A percentile compares a stretch with the other conserved stretches of the same genome.
Conservation (phyloP, 78 protist species). For the Dictyostelium discoideum region DNA sequence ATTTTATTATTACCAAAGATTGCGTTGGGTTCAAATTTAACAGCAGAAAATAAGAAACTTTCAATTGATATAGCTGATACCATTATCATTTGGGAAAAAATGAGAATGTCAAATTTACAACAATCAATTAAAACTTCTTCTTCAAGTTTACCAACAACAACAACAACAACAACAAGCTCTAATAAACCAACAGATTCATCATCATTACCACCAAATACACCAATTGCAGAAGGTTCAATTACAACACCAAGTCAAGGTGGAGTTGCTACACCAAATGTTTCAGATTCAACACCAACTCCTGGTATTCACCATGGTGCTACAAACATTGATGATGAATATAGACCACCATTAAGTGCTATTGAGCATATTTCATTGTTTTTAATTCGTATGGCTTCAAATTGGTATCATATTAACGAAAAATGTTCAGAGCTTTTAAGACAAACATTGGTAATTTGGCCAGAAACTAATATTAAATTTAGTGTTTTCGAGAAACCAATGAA, state of each 20-base stretch:
- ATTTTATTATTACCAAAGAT: constrained; percentile 89
- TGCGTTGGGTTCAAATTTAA: constrained; percentile 63
- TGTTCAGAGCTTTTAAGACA: constrained; percentile 43
- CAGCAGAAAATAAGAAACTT: constrained; percentile 90
- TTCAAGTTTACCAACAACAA: background rate
- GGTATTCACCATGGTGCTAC: background rate
- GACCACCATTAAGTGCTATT: constrained; percentile 17
- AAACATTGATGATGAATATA: constrained; percentile 25
- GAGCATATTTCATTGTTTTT: constrained; percentile 51
- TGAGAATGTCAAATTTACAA: constrained; percentile 28
- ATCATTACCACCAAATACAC: constrained; percentile 30
- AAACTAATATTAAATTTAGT: constrained; percentile 69
- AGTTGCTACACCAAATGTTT: background rate
- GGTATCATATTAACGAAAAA: background rate
- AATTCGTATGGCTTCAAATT: constrained; percentile 28
- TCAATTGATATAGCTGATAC: constrained; percentile 91
- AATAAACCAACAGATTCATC: constrained; percentile 1
- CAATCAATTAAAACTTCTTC: background rate
- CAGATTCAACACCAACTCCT: background rate
- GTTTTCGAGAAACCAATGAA: constrained; percentile 78
- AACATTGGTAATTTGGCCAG: constrained; percentile 78
- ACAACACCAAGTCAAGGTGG: constrained; percentile 49
- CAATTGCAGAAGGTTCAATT: constrained; percentile 13
- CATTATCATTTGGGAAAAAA: constrained; percentile 90
- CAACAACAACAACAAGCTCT: background rate